Conservation (phyloP, 192 early-diverging fungal species). For the Coemansia sp. region DNA sequence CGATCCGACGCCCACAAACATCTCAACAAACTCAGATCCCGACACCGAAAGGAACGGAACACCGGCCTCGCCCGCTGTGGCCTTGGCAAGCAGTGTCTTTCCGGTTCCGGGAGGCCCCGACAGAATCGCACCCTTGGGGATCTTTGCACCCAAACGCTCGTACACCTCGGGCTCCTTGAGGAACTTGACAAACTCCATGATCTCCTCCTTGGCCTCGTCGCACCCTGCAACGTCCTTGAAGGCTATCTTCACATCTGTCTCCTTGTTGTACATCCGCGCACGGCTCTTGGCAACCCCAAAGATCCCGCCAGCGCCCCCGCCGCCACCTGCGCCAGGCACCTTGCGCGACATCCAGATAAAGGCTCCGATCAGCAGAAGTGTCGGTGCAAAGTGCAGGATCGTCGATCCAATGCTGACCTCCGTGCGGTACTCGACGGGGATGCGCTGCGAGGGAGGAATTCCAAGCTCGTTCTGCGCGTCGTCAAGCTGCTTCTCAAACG, state of each 20-base stretch:
- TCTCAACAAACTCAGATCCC: constrained; percentile 98
- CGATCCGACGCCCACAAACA: constrained; percentile 99
- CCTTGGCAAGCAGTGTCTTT: constrained; percentile 98
- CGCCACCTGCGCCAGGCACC: constrained; percentile 66
- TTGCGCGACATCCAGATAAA: constrained; percentile 86
- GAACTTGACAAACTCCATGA: constrained; percentile 99
- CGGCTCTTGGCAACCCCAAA: constrained; percentile 96
- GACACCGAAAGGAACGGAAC: constrained; percentile 98
- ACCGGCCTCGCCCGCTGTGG: constrained; percentile 98
- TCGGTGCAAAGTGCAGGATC: constrained; percentile 90
- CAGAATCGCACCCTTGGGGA: constrained; percentile 97
- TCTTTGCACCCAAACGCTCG: constrained; percentile 95
- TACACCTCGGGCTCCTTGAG: constrained; percentile 90
- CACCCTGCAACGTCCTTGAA: constrained; percentile 99
- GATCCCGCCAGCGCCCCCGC: constrained; percentile 72
- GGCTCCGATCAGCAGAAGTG: constrained; percentile 84
- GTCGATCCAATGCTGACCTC: constrained; percentile 74
- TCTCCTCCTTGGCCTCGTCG: constrained; percentile 99
- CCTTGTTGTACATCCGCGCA: constrained; percentile 96
- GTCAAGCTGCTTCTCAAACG: constrained; percentile 89
- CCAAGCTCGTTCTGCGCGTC: constrained; percentile 88
- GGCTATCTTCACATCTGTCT: constrained; percentile 92
- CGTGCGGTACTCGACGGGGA: constrained; percentile 89
- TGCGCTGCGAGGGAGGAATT: constrained; percentile 85
- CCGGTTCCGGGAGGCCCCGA: constrained; percentile 94